Evolutionary conservation across 169 alveolate genomes (phyloP).

Genomic region (Cryptosporidium ubiquitum): DNA sequence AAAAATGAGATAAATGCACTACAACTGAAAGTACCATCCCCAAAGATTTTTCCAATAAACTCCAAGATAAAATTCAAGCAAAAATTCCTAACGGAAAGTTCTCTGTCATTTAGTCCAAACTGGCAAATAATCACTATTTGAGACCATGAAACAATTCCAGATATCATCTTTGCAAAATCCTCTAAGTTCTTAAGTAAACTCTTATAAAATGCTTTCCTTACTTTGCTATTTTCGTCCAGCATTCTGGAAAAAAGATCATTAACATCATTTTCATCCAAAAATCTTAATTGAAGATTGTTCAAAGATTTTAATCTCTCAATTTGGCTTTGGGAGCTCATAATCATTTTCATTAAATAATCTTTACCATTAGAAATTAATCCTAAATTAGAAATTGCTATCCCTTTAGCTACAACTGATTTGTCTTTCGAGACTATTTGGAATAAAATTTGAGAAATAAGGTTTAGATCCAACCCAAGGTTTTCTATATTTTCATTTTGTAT

Average conservation of each 20-base stretch:
- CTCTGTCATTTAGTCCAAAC: slow-evolving; percentile 60
- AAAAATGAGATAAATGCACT: slow-evolving; percentile 17
- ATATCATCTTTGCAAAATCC: neutral
- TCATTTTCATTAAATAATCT: neutral
- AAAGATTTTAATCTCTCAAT: slow-evolving; percentile 25
- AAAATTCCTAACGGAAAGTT: neutral
- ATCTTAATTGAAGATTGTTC: neutral
- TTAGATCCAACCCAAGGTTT: neutral
- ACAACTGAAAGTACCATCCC: slow-evolving; percentile 3
- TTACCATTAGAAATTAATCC: slow-evolving; percentile 31
- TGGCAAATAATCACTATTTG: slow-evolving; percentile 37
- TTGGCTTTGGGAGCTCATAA: neutral
- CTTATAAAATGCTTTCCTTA: slow-evolving; percentile 30
- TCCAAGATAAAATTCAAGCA: slow-evolving; percentile 20
- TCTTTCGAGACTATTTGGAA: slow-evolving; percentile 22
- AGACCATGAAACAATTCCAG: slow-evolving; percentile 26
- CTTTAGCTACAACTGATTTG: slow-evolving; percentile 22
- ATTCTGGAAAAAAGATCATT: slow-evolving; percentile 15
- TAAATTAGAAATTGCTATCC: slow-evolving; percentile 25
- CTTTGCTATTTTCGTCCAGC: slow-evolving; percentile 42
- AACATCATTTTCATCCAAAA: slow-evolving; percentile 1
- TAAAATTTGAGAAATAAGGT: neutral
- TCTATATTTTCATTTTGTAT: neutral
- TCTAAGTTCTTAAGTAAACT: neutral
- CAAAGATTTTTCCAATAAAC: slow-evolving; percentile 9